Base-by-base conservation (phyloP, 495 filamentous ascomycete genomes). In the Neurospora sp. region DNA sequence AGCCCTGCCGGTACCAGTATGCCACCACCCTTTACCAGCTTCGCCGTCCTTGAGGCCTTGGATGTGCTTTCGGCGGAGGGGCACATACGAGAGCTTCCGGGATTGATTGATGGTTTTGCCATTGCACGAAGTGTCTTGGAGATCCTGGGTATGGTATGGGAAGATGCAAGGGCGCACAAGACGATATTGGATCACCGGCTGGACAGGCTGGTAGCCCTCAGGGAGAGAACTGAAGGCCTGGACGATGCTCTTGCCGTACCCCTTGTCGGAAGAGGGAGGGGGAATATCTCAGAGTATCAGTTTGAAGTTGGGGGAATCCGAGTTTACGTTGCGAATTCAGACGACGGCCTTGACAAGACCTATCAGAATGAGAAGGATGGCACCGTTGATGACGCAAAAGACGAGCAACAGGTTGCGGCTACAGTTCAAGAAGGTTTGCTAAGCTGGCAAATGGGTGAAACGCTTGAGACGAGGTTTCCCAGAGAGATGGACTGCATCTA, bases 401-500 rank as follows among this genome's bases (percentile, higher is more conserved):
- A 48, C 12, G 53, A 68, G 35, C 61, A 41, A 35, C 31, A 65
- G 39, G 68, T 48, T 10, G 41, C 38, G 37, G 12, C 53, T 61
- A 8, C 53, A 61, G 27, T 8, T 35, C 6, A 27, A 3, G 27
- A 61, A 61, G 27, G 53, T 35, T 69, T 68, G 22, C 37, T 22
- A 59, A 68, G 76, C 40, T 79, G 78, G 78, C 75, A 77, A 73
- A 77, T 78, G 44, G 31, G 71, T 16, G 76, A 77, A 9, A 68
- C 74, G 12, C 44, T 79, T 9, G 78, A 78, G 71, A 42, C 61
- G 31, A 68, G 75, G 35, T 79, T 79, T 40, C 72, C 76, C 9
- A 68, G 65, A 20, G 75, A 79, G 68, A 79, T 79, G 78, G 78
- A 79, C 42, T 76, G 69, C 42, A 74, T 79, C n/a, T 79, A 78